Evolutionary conservation across 345 rosid species (phyloP).

Genomic region (Citrus trifoliata): DNA sequence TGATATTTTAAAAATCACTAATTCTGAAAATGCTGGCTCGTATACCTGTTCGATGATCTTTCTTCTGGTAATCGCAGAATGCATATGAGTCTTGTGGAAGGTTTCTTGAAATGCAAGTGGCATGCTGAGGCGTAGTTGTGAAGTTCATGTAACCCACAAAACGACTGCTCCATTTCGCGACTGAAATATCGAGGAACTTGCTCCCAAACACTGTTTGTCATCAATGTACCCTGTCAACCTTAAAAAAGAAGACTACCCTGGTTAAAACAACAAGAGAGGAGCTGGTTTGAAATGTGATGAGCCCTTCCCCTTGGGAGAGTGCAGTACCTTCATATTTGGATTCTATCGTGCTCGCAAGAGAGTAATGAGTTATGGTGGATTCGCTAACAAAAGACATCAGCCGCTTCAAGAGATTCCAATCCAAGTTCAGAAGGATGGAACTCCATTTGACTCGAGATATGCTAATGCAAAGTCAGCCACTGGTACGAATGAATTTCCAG

Average conservation of each 20-base stretch:
- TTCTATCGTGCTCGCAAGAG: too few relatives aligned
- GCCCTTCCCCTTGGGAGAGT: slow-evolving; percentile 42
- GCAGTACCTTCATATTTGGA: too few relatives aligned
- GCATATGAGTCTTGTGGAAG: slow-evolving; percentile 40
- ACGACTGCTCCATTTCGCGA: slow-evolving; percentile 37
- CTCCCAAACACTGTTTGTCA: slow-evolving; percentile 28
- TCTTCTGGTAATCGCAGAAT: slow-evolving; percentile 28
- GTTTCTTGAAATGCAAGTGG: slow-evolving; percentile 45
- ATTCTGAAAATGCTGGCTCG: not conserved
- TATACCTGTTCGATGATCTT: not conserved
- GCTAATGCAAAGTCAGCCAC: too few relatives aligned
- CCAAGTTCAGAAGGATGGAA: too few relatives aligned
- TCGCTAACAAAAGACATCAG: too few relatives aligned
- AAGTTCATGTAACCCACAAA: slow-evolving; percentile 64
- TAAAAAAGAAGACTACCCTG: slow-evolving; percentile 36
- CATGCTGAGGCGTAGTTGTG: slow-evolving; percentile 39
- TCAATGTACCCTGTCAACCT: slow-evolving; percentile 26
- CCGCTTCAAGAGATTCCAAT: too few relatives aligned
- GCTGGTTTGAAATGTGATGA: slow-evolving; percentile 42
- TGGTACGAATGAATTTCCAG: too few relatives aligned
- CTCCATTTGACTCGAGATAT: too few relatives aligned
- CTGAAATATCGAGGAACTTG: slow-evolving; percentile 58
- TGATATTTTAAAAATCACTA: too few relatives aligned
- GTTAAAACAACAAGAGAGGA: slow-evolving; percentile 53
- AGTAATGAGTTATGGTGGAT: too few relatives aligned